phyloP scores from a whole-genome alignment of 352 stramenopile species.

The Globisporangium emineosum region DNA sequence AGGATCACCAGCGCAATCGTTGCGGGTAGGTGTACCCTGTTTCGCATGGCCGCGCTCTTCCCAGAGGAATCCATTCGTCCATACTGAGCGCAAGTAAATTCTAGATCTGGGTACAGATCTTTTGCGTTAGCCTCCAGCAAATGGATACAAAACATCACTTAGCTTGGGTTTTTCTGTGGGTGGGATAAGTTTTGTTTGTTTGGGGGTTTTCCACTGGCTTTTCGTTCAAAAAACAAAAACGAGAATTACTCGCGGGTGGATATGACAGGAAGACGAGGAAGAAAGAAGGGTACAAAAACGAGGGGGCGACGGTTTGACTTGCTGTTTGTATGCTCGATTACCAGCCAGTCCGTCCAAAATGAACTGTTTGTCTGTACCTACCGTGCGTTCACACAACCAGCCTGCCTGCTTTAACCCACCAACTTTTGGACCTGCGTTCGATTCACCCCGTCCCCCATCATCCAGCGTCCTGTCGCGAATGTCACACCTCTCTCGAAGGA shows the following conservation, averaged over 20 bases:
- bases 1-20: background rate
- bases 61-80: slow-evolving; percentile 1
- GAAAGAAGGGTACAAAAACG: slow-evolving; percentile 9
- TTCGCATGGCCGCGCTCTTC: slow-evolving; percentile 8
- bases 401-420: background rate
- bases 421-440: slow-evolving; percentile 2
- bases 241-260: background rate
- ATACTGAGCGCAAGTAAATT: slow-evolving; percentile 2
- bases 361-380: background rate
- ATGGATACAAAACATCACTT: slow-evolving; percentile 10
- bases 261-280: background rate
- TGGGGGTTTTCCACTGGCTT: background rate
- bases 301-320: background rate
- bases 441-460: background rate
- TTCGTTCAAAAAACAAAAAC: background rate
- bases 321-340: slow-evolving; percentile 3
- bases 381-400: background rate
- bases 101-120: background rate
- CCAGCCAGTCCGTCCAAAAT: background rate
- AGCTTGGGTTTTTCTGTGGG: slow-evolving; percentile 1
- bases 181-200: background rate
- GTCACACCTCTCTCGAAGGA: slow-evolving; percentile 13
- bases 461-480: slow-evolving; percentile 12
- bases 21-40: background rate
- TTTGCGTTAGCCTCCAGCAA: slow-evolving; percentile 3